A percentile compares a stretch with the other conserved stretches of the same genome.
Evolutionary conservation across 2,329 filamentous ascomycete species (phyloP).

Genomic region (Sordariomycetes sp.): DNA sequence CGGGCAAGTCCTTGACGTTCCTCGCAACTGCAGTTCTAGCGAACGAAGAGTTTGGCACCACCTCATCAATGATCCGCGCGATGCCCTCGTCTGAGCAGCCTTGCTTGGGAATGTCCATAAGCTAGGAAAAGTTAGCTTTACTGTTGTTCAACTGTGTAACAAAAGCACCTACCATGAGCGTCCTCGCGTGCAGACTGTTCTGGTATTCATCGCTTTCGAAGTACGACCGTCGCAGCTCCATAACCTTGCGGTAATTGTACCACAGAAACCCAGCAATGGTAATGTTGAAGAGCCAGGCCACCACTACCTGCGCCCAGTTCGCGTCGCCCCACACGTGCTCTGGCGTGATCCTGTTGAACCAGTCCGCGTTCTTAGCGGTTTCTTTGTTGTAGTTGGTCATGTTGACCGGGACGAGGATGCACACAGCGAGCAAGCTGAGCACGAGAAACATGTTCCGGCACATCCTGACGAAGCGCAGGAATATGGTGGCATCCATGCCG

Average conservation of each 20-base stretch:
- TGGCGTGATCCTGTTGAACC: constrained; percentile 54
- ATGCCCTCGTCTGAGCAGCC: constrained; percentile 79
- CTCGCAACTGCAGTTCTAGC: constrained; percentile 77
- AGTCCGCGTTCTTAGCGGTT: constrained; percentile 15
- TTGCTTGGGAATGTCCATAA: constrained; percentile 77
- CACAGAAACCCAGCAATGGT: constrained; percentile 75
- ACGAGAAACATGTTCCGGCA: constrained; percentile 79
- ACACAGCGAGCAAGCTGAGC: constrained; percentile 63
- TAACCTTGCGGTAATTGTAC: constrained; percentile 76
- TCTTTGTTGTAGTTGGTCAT: constrained; percentile 32
- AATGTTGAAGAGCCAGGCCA: constrained; percentile 60
- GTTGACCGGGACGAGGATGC: constrained; percentile 76
- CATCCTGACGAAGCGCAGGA: constrained; percentile 84
- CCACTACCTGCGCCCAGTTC: constrained; percentile 51
- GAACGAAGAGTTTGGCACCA: constrained; percentile 69
- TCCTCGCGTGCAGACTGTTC: constrained; percentile 70
- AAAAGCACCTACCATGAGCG: constrained; percentile 45
- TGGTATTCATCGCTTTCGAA: constrained; percentile 86
- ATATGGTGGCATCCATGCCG: constrained; percentile 84
- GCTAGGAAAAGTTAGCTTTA: constrained; percentile 28
- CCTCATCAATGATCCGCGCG: constrained; percentile 68
- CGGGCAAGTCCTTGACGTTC: constrained; percentile 84
- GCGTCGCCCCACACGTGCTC: constrained; percentile 39
- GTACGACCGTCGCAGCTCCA: constrained; percentile 63
- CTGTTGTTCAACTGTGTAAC: neutral